Conservation (phyloP, 805 yeast genomes). For the Phaffomyces opuntiae region DNA sequence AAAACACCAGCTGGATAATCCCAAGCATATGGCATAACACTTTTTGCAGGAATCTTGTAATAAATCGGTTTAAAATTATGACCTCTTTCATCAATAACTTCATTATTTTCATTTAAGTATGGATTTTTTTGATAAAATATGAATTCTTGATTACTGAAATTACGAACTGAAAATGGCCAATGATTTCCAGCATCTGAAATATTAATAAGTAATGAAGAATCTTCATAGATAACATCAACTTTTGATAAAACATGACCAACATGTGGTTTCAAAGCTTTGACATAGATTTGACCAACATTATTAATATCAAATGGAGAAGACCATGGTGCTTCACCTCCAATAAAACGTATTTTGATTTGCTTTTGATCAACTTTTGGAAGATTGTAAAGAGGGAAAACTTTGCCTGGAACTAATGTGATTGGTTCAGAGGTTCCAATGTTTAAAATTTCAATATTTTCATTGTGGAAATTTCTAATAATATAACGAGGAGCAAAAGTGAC, state of each 20-base stretch:
- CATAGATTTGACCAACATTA: slow-evolving; percentile 75
- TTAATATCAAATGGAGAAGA: slow-evolving; percentile 82
- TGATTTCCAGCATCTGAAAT: slow-evolving; percentile 61
- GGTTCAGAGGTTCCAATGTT: slow-evolving; percentile 60
- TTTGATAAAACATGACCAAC: slow-evolving; percentile 64
- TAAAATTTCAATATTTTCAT: slow-evolving; percentile 48
- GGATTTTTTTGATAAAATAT: slow-evolving; percentile 85
- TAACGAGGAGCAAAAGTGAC: slow-evolving; percentile 80
- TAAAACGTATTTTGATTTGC: slow-evolving; percentile 53
- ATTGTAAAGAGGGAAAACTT: slow-evolving; percentile 53
- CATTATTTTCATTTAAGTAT: slow-evolving; percentile 54
- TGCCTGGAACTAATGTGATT: slow-evolving; percentile 38
- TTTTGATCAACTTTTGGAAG: slow-evolving; percentile 51
- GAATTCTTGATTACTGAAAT: slow-evolving; percentile 84
- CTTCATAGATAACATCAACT: slow-evolving; percentile 69
- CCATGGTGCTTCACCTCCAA: slow-evolving; percentile 58
- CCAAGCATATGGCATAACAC: slow-evolving; percentile 98
- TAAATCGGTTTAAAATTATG: slow-evolving; percentile 66
- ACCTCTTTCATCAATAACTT: slow-evolving; percentile 40
- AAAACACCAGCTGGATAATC: slow-evolving; percentile 88
- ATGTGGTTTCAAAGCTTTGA: slow-evolving; percentile 61
- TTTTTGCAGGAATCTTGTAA: slow-evolving; percentile 77
- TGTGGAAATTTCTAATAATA: slow-evolving; percentile 57
- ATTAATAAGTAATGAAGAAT: slow-evolving; percentile 74
- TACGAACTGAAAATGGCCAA: slow-evolving; percentile 93